phyloP scores from a whole-genome alignment of 768 basidiomycete species.

The Mycena polygramma region DNA sequence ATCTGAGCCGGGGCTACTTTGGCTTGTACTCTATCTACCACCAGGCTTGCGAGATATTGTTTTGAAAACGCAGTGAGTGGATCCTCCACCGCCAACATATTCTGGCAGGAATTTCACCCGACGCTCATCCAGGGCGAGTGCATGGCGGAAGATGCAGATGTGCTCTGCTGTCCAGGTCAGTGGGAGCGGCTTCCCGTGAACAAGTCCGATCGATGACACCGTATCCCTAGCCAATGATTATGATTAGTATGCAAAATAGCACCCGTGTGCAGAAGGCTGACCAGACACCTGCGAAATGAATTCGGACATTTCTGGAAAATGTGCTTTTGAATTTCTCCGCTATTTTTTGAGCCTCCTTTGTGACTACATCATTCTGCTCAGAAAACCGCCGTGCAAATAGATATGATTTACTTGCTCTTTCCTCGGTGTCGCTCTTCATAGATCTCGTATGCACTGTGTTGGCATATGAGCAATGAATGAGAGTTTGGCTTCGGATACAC shows the following conservation, averaged over 20 bases:
- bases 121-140: conserved; percentile 18
- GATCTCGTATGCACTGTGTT: conserved; percentile 21
- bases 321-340: conserved; percentile 13
- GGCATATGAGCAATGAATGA: not conserved
- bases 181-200: conserved; percentile 12
- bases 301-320: conserved; percentile 7
- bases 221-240: conserved; percentile 20
- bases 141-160: conserved; percentile 24
- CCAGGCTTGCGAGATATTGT: too few species aligned
- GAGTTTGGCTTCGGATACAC: not conserved
- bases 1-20: too few species aligned
- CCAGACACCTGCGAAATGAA: conserved; percentile 23
- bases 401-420: not conserved
- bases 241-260: not conserved
- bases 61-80: too few species aligned
- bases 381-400: not conserved
- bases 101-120: conserved; percentile 21
- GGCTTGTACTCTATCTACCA: too few species aligned
- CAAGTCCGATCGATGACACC: conserved; percentile 10
- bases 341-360: not conserved
- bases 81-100: conserved; percentile 8
- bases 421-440: conserved; percentile 16
- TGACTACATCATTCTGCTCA: not conserved
- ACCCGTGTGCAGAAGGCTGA: not conserved
- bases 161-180: conserved; percentile 11